Evolutionary conservation across 2,329 filamentous ascomycete species (phyloP), one percentile per base, ranked within the genome.

Genomic region (Bipolaris oryzae): DNA sequence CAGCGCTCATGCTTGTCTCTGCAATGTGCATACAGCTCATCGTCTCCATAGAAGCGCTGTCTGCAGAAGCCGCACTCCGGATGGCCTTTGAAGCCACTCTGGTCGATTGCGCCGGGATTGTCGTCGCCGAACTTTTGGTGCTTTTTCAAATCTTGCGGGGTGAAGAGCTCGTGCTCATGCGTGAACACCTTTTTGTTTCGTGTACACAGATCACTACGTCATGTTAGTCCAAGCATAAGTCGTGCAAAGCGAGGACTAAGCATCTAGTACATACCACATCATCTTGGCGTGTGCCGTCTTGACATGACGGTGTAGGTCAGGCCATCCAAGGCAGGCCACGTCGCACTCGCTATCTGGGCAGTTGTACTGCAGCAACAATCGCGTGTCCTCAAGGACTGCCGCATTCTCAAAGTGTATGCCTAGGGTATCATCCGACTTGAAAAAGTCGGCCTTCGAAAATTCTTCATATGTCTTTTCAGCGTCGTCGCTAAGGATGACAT

Each of bases 111-210:
- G 33, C 95, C 94, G 3, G 94, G 93, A 62, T 89, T 89, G 74
- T 98, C 91, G 70, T 99, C 95, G 55, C 95, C 95, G 61, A 89
- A 87, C 60, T 87, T 90, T 84, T 98, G 96, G 75, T 99, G 95
- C 69, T 87, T 90, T 65, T 90, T 87, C 47, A 98, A 81, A 66
- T 94, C 91, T 61, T 88, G 85, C 60, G 87, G 84, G 0, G 90
- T 89, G 75, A 97, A 98, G 1, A 99, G 83, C 61, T 96, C 91
- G 74, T 99, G 95, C 77, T 99, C 95, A 77, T 99, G 95, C 1
- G 95, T 97, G 69, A 99, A 99, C 33, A 97, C 92, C 73, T 96
- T 97, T 79, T 99, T 99, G 80, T 97, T 93, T 58, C 92, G 83
- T 6, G 93, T 90, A 77, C 93, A 97, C 10, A 96, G 82, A 75